Percentiles rank a stretch among this genome's conserved stretches.
phyloP scores from a whole-genome alignment of 192 early-diverging fungal genomes.

The Glomus cerebriforme region DNA sequence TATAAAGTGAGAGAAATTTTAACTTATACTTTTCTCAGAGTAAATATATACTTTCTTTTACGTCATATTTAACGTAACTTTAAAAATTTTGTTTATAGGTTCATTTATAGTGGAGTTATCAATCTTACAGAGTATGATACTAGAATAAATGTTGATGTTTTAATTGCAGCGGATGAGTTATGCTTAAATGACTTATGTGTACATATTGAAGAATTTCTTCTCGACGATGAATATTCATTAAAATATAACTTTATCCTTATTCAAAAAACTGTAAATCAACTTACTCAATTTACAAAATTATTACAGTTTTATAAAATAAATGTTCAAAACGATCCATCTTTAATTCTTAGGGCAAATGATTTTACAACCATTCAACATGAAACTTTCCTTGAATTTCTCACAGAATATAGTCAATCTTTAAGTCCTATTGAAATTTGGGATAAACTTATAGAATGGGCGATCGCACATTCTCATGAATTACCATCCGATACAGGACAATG shows the following conservation, averaged over 20 bases:
- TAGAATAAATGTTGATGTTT: not conserved
- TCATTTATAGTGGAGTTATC: not conserved
- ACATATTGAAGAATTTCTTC: not conserved
- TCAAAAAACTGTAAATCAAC: not conserved
- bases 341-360: not conserved
- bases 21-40: not conserved
- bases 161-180: slow-evolving; percentile 1
- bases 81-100: not conserved
- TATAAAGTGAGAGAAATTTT: not conserved
- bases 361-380: not conserved
- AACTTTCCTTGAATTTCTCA: not conserved
- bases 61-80: not conserved
- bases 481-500: not conserved
- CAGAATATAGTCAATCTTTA: not conserved
- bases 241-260: not conserved
- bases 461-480: not conserved
- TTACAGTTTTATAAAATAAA: not conserved
- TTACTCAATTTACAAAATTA: not conserved
- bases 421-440: not conserved
- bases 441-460: slow-evolving; percentile 1
- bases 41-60: not conserved
- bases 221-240: not conserved
- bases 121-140: not conserved
- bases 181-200: not conserved
- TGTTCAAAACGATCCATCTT: not conserved